Base-by-base conservation (phyloP, 1,139 yeast species). In the Kodamaea sp. region DNA sequence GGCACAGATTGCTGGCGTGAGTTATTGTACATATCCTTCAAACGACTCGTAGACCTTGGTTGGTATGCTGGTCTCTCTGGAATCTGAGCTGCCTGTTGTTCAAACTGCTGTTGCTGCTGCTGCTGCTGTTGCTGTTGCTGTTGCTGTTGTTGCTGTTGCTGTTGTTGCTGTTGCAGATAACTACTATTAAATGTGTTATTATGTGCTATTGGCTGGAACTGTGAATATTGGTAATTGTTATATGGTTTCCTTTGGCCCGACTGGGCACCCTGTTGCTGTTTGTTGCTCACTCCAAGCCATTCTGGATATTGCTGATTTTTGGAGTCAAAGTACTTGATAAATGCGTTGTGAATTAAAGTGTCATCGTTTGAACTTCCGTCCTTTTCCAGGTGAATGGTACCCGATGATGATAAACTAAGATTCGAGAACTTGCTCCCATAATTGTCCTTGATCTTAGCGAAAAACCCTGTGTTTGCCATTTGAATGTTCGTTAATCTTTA, bases 291-390 rank as follows among this genome's bases (percentile, higher is more conserved):
- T 5, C 75, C 76, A 20, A 71, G 57, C 77, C 77, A 71, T 25
- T 69, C 75, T 7, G 77, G 77, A 41, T 65, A 71, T 8, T 67
- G 61, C 37, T 63, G 55, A 24, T 58, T 53, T 22, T 52, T 54
- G 2, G 54, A 32, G 38, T 69, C 72, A 42, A 55, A 71, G 48
- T 65, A 68, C 42, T 61, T 63, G 29, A 70, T 70, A 46, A 71
- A 70, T 3, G 76, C 75, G 46, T 66, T 63, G 52, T 71, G 76
- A 39, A 71, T 61, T 40, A 71, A 57, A 1, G 77, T 71, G 31
- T 68, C 73, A 32, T 65, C 64, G 32, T 61, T 69, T 3, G 62
- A 42, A 34, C 44, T 37, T 4, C 77, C 77, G 45, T 71, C 77
- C 40, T 62, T 65, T 33, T 71, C 77, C 20, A 27, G 31, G 2